A percentile compares a stretch with the other conserved stretches of the same genome.
Conservation (phyloP, 768 basidiomycete species). For the Boletus pseudopeckii region DNA sequence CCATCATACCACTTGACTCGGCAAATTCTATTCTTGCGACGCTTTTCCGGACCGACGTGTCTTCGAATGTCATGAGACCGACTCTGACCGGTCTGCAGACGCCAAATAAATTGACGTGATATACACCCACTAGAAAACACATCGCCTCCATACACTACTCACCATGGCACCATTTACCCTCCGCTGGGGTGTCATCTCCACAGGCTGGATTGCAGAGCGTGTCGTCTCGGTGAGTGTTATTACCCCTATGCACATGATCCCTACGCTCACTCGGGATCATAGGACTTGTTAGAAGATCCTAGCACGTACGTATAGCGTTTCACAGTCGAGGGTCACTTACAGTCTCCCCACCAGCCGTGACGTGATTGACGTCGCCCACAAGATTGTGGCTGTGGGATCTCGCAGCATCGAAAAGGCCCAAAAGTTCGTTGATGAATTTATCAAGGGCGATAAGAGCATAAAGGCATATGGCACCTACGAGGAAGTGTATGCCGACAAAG, state of each 20-base stretch:
- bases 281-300: not conserved
- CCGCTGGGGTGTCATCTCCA: not conserved
- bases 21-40: not conserved
- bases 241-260: not conserved
- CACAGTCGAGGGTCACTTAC: not conserved
- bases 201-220: not conserved
- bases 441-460: not conserved
- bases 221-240: constrained; percentile 32
- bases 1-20: not conserved
- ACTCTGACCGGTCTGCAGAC: not conserved
- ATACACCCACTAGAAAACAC: not conserved
- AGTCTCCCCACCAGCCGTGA: not conserved
- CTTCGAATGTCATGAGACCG: not conserved
- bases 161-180: not conserved
- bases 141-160: not conserved
- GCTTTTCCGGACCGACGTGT: constrained; percentile 19
- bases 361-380: not conserved
- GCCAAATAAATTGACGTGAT: not conserved
- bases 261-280: not conserved
- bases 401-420: not conserved
- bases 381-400: not conserved
- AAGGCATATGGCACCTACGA: not conserved
- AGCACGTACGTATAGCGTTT: not conserved
- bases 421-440: not conserved
- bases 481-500: not conserved